These are phyloP conservation scores for Colletotrichum lentis DNA, from an alignment of 2,329 filamentous ascomycete genomes.

Conservation along the genomic window DNA sequence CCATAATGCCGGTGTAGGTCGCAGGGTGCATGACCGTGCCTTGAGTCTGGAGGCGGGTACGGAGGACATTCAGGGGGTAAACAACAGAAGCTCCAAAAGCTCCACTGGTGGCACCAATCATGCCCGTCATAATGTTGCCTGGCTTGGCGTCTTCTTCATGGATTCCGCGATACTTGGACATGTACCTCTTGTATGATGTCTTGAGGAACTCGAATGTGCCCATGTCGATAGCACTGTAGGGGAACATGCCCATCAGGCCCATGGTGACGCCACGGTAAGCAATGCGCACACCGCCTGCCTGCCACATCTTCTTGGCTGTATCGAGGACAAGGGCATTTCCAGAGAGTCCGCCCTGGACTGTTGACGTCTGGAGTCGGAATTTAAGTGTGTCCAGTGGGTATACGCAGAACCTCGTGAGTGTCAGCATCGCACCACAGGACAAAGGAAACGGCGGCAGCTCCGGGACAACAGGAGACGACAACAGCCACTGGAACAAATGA, in stretches of 20 bases:
- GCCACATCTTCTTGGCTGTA: conserved; percentile 88
- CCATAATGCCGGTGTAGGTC: conserved; percentile 89
- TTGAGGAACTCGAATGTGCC: conserved; percentile 96
- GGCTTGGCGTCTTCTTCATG: conserved; percentile 85
- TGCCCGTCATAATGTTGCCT: conserved; percentile 83
- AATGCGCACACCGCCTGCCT: conserved; percentile 73
- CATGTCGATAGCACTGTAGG: conserved; percentile 95
- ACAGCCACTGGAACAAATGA: background rate
- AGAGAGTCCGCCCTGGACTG: conserved; percentile 82
- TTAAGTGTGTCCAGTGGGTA: conserved; percentile 91
- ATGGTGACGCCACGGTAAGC: conserved; percentile 95
- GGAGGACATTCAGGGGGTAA: conserved; percentile 92
- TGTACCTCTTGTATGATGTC: conserved; percentile 72
- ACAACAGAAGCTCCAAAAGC: conserved; percentile 93
- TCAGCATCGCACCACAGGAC: conserved; percentile 38
- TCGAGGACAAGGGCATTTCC: conserved; percentile 84
- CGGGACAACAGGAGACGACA: background rate
- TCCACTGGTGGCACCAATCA: conserved; percentile 90
- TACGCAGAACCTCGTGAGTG: conserved; percentile 74
- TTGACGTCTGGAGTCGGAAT: conserved; percentile 90
- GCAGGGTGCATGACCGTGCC: conserved; percentile 90
- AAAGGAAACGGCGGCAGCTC: background rate
- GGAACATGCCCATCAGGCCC: conserved; percentile 95
- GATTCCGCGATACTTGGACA: conserved; percentile 72
- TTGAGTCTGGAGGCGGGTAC: conserved; percentile 91